These are phyloP conservation scores for Coprinopsis cinerea DNA, from an alignment of 768 basidiomycete genomes.

Conservation along the genomic window DNA sequence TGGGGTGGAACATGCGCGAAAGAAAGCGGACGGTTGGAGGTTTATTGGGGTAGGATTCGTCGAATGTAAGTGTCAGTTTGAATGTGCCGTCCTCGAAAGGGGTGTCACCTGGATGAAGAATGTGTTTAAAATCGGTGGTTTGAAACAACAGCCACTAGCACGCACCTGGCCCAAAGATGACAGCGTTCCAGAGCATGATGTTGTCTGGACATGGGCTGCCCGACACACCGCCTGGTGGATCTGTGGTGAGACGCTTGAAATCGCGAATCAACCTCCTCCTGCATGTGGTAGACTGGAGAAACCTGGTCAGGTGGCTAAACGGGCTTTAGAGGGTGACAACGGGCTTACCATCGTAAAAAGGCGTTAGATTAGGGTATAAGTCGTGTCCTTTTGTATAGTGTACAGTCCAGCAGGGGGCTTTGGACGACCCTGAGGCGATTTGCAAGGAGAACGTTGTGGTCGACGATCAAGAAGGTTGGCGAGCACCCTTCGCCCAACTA, in stretches of 20 bases:
- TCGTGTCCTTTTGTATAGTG: neutral
- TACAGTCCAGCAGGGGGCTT: neutral
- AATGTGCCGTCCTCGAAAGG: constrained; percentile 99
- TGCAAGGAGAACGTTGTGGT: neutral
- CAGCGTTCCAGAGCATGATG: constrained; percentile 99
- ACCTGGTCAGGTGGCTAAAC: neutral
- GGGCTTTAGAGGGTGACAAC: neutral
- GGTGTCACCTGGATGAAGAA: constrained; percentile 68
- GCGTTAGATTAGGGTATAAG: neutral
- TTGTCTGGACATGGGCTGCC: constrained; percentile 97
- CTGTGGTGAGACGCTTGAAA: constrained; percentile 91
- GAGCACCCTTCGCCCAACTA: neutral
- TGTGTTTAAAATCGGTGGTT: neutral
- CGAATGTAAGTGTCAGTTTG: constrained; percentile 91
- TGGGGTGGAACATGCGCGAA: constrained; percentile 97
- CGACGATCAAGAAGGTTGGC: neutral
- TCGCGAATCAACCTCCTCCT: constrained; percentile 94
- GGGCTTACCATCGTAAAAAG: neutral
- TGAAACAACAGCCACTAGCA: constrained; percentile 7
- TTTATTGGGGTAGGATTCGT: constrained; percentile 98
- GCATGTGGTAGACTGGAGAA: constrained; percentile 80
- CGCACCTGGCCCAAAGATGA: constrained; percentile 97
- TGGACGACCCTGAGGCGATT: neutral
- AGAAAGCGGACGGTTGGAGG: constrained; percentile 97
- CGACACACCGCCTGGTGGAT: constrained; percentile 94